phyloP scores from a whole-genome alignment of 1,139 yeast genomes.

The Geotrichum cucujoidarum region DNA sequence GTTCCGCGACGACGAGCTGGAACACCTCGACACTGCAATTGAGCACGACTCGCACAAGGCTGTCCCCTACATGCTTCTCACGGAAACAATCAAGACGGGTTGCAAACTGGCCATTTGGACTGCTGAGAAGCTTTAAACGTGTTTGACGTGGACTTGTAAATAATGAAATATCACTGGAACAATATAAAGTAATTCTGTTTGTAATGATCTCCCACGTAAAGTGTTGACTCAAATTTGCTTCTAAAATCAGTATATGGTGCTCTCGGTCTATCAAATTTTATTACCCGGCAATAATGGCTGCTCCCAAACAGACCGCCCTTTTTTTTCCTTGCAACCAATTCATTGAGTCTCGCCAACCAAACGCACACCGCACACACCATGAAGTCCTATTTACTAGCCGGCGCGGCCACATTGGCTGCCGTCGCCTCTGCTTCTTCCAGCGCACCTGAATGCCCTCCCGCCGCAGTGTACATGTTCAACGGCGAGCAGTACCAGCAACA shows the following conservation, averaged over 20 bases:
- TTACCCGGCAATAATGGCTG: background rate
- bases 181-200: no score
- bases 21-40: slow-evolving; percentile 90
- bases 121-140: slow-evolving; percentile 65
- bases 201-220: no score
- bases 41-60: slow-evolving; percentile 90
- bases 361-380: no score
- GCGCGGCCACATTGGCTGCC: slow-evolving; percentile 8
- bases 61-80: slow-evolving; percentile 80
- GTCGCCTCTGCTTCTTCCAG: slow-evolving; percentile 11
- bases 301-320: background rate
- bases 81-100: slow-evolving; percentile 78
- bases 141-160: background rate
- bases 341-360: no score
- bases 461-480: slow-evolving; percentile 17
- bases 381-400: slow-evolving; percentile 12
- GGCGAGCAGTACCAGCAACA: background rate
- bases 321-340: background rate
- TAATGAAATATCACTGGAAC: no score
- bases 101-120: slow-evolving; percentile 88
- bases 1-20: slow-evolving; percentile 92
- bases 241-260: no score
- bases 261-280: no score
- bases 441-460: slow-evolving; percentile 17
- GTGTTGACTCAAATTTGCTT: no score